A percentile compares a stretch with the other conserved stretches of the same genome.
Conservation (phyloP, 2,329 filamentous ascomycete genomes). For the Gyromitra esculenta region DNA sequence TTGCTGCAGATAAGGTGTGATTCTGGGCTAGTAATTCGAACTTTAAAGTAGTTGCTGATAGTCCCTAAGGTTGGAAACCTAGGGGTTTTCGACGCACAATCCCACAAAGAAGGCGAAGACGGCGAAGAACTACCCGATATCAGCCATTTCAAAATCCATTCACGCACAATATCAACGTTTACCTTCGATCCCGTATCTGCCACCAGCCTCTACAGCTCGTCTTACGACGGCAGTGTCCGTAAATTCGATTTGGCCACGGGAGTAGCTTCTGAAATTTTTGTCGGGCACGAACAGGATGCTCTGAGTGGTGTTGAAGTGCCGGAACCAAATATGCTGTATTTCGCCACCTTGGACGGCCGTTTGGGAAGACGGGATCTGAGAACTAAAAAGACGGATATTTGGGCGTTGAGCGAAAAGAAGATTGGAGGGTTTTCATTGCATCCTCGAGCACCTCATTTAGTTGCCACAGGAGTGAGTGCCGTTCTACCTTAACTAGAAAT, state of each 20-base stretch:
- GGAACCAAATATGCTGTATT: slow-evolving; percentile 79
- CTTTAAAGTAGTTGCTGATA: neutral
- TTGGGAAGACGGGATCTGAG: slow-evolving; percentile 85
- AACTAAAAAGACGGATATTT: slow-evolving; percentile 69
- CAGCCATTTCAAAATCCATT: slow-evolving; percentile 88
- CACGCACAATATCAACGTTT: slow-evolving; percentile 86
- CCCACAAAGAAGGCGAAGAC: slow-evolving; percentile 72
- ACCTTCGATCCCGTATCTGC: slow-evolving; percentile 77
- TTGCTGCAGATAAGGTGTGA: slow-evolving; percentile 89
- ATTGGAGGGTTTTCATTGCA: slow-evolving; percentile 93
- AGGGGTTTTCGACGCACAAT: slow-evolving; percentile 83
- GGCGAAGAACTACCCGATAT: slow-evolving; percentile 76
- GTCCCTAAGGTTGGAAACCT: slow-evolving; percentile 69
- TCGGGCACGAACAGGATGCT: slow-evolving; percentile 71
- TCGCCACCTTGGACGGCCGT: slow-evolving; percentile 83
- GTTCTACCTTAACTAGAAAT: neutral
- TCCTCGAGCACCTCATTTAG: slow-evolving; percentile 79
- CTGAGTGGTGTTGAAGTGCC: slow-evolving; percentile 87
- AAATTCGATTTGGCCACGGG: slow-evolving; percentile 85
- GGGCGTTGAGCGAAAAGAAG: slow-evolving; percentile 86
- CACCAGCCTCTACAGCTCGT: slow-evolving; percentile 81
- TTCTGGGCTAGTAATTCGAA: neutral
- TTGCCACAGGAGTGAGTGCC: slow-evolving; percentile 74
- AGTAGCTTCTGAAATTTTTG: slow-evolving; percentile 56
- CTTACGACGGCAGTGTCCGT: slow-evolving; percentile 92